Base-by-base conservation (phyloP, 768 basidiomycete species). In the Wakefieldia striispora region DNA sequence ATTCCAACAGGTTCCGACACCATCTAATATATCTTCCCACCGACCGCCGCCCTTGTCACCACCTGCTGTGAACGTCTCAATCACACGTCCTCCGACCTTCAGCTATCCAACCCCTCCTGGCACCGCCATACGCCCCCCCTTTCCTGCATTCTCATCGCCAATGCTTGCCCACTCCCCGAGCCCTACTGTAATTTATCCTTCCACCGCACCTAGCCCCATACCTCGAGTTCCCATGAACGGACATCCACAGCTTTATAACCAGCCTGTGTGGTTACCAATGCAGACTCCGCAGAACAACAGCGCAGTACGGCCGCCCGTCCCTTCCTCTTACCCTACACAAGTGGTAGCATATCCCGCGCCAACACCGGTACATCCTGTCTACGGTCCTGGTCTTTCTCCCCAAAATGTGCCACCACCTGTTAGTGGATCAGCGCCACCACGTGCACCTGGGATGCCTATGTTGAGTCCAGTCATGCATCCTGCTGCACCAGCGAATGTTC, bases 1-100 rank as follows among this genome's bases (percentile, higher is more conserved):
- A 19, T 93, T 93, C 71, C 91, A 93, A 62, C 85, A 85, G 67
- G 91, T 92, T 23, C 90, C 90, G 3, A 70, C 80, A 6, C 75
- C 87, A 3, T 76, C 78, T 13, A 77, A 64, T 40, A 67, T 75
- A 39, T 62, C 75, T 12, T 61, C 74, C 33, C 77, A 75, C 53
- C 75, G 81, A 53, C 69, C 77, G 27, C 55, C 63, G 23, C 69
- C 80, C 2, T 69, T 80, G 44, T 79, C 84, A 19, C 76, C 82
- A 19, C 70, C 81, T 16, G 67, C 72, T 5, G 71, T 70, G 1
- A 74, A 65, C 40, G 63, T 63, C 16, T 55, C 57, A 40, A 61
- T 56, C 23, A 58, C 56, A 9, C 69, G 67, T 20, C 66, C 59
- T 49, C 59, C 54, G 19, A 55, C 40, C 45, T 65, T 65, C 43